Evolutionary conservation across 2,329 filamentous ascomycete genomes (phyloP), one percentile per base, ranked within the genome.

Genomic region (Fusarium armeniacum): DNA sequence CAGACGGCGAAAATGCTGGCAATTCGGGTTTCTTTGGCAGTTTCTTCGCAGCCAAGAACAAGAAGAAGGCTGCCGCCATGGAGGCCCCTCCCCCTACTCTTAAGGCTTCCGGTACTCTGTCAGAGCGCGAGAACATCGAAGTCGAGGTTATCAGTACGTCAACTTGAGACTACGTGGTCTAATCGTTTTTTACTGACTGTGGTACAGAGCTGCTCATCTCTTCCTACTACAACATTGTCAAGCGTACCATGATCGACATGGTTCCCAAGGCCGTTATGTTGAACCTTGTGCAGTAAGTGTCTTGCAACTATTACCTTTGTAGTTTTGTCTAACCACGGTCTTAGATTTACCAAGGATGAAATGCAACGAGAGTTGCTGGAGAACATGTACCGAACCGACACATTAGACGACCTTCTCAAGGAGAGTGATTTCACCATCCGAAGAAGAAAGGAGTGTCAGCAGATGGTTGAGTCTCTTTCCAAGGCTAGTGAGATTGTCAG

Each of bases 1-100:
- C 81, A 52, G 83, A 89, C 44, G 73, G 78, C 43, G 81, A 83
- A 45, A 82, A 81, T 30, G 81, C 80, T 65, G 80, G 80, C 56
- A 93, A 93, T 77, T 84, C 87, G 64, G 94, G 95, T 38, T 99
- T 99, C 87, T 99, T 99, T 76, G 96, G 96, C 73, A 97, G 93
- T 77, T 99, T 99, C 88, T 99, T 98, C 78, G 93, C 96, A 13
- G 94, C 93, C 78, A 99, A 98, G 89, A 99, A 98, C 85, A 99
- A 98, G 90, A 99, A 99, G 89, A 98, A 98, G 91, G 97, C 97
- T 83, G 96, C 96, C n/a, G 94, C 95, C 49, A 99, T 99, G 96
- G 96, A 99, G 80, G 86, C 96, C 16, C 96, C 96, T 40, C 96
- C 96, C 67, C 89, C 96, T 32, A 95, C 90, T 43, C 89, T 99